Conservation (phyloP, 75 land plant genomes). For the Cryptomeria japonica region DNA sequence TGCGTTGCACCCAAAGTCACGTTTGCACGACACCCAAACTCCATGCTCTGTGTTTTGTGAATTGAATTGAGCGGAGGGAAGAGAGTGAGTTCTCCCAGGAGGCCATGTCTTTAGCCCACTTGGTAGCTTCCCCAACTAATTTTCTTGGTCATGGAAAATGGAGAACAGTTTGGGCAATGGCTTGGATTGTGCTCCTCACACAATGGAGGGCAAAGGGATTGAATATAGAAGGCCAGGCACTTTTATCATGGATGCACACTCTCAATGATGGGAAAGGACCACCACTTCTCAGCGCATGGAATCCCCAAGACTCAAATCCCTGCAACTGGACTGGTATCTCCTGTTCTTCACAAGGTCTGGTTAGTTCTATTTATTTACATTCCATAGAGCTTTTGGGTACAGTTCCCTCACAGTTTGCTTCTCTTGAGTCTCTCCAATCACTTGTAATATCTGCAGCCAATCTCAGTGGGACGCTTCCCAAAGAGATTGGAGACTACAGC, state of each 20-base stretch:
- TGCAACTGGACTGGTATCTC: conserved; percentile 74
- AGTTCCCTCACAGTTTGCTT: conserved; percentile 41
- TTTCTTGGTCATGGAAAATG: neutral
- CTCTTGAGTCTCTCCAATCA: conserved; percentile 25
- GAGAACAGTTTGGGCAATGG: conserved; percentile 1
- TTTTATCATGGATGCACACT: conserved; percentile 38
- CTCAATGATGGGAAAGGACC: conserved; percentile 25
- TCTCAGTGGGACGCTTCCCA: conserved; percentile 31
- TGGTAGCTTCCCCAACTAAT: neutral
- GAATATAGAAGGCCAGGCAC: conserved; percentile 25
- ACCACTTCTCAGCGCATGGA: conserved; percentile 49
- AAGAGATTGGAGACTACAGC: conserved; percentile 15
- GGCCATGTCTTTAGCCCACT: conserved; percentile 6
- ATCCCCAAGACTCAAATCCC: conserved; percentile 40
- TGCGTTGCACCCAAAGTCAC: neutral
- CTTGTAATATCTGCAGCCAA: conserved; percentile 47
- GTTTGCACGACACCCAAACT: conserved; percentile 5
- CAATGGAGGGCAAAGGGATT: conserved; percentile 1
- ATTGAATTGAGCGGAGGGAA: neutral
- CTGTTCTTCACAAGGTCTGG: conserved; percentile 35
- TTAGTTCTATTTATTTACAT: conserved; percentile 40
- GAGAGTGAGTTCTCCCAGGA: neutral
- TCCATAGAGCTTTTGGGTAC: conserved; percentile 33
- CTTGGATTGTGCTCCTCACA: neutral
- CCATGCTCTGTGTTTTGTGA: neutral